Evolutionary conservation across 768 basidiomycete species (phyloP), one percentile per base, ranked within the genome.

Genomic region (Boletus sp.): DNA sequence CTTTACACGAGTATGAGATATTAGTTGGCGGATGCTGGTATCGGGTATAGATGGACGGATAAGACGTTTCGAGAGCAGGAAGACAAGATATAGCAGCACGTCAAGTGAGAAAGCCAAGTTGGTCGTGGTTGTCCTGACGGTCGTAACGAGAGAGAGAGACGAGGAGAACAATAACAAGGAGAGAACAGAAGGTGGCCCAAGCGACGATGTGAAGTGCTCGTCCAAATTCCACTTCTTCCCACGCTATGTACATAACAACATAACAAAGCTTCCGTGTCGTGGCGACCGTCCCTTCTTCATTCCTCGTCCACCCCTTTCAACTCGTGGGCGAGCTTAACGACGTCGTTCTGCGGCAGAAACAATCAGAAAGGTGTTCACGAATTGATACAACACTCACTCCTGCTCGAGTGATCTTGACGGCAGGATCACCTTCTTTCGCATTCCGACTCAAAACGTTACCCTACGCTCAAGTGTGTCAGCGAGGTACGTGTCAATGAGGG

Each of bases 241-340:
- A 69, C 68, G 68, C 70, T 14, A 30, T 34, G 43, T 52, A 58
- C 44, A 52, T 41, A 47, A 61, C 35, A 33, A 43, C 44, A 48
- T 19, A 13, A 45, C 34, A 43, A 47, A 23, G 5, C 30, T 9
- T 27, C 21, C 30, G 25, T 21, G 32, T 47, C 63, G 50, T n/a
- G 64, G 38, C 37, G 44, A 41, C 50, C 1, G 17, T 8, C 21
- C 19, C 44, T 27, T 35, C 13, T 19, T 51, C 41, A 41, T 14
- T 29, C 56, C 8, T 72, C 64, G 42, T 74, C 73, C 13, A 74
- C 74, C 54, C 76, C 72, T 38, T 78, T 76, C 56, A 82, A 55
- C 64, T 81, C 78, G 53, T 79, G 77, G 0, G 78, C 77, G 8
- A 77, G 67, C 72, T 81, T 81, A 44, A 80, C 79, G 3, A 79